These are phyloP conservation scores for Kandelia obovata DNA, from an alignment of 345 rosid genomes.

Conservation along the genomic window DNA sequence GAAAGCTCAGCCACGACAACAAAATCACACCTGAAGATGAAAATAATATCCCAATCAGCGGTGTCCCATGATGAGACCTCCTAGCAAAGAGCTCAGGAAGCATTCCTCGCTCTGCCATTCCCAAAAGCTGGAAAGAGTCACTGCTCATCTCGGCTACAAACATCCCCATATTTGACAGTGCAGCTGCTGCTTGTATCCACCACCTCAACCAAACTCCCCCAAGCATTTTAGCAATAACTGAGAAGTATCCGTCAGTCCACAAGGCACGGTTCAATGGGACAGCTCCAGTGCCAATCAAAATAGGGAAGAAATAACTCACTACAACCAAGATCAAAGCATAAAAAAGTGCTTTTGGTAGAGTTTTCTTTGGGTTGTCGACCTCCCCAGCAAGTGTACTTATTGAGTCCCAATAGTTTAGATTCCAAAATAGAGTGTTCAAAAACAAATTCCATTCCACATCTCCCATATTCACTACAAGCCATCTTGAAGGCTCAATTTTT, in stretches of 20 bases:
- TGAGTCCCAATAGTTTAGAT: conserved; percentile 76
- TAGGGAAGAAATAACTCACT: conserved; percentile 58
- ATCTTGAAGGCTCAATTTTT: conserved; percentile 57
- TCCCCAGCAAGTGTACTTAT: conserved; percentile 72
- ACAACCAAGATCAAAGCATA: conserved; percentile 62
- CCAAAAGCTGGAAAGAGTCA: conserved; percentile 72
- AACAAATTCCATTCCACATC: conserved; percentile 64
- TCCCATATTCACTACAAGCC: conserved; percentile 50
- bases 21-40: conserved; percentile 68
- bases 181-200: conserved; percentile 80
- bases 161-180: conserved; percentile 72
- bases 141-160: conserved; percentile 80
- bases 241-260: conserved; percentile 77
- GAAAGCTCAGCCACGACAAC: conserved; percentile 68
- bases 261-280: conserved; percentile 50
- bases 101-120: conserved; percentile 78
- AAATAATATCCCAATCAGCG: conserved; percentile 55
- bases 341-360: conserved; percentile 62
- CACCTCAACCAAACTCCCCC: conserved; percentile 72
- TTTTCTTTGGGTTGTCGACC: conserved; percentile 60
- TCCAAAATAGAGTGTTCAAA: conserved; percentile 75
- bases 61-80: conserved; percentile 65
- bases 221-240: conserved; percentile 54
- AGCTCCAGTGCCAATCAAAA: conserved; percentile 64
- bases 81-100: conserved; percentile 59